These are phyloP conservation scores for Hydnum rufescens DNA, from an alignment of 768 basidiomycete species.

Conservation along the genomic window DNA sequence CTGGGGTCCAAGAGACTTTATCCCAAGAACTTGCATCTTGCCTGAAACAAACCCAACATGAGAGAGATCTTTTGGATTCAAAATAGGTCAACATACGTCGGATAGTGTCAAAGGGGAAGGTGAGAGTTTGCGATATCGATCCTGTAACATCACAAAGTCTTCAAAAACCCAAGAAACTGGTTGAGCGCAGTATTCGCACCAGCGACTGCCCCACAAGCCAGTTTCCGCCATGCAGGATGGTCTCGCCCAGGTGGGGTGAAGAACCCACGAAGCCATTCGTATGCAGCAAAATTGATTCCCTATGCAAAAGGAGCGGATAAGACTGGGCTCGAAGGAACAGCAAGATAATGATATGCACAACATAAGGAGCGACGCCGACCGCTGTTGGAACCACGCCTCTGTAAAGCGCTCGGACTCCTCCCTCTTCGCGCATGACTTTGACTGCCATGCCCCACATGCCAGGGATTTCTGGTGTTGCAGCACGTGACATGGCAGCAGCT, in stretches of 20 bases:
- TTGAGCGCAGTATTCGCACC: constrained; percentile 25
- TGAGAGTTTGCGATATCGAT: constrained; percentile 83
- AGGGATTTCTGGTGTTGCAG: constrained; percentile 20
- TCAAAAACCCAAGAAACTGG: not conserved
- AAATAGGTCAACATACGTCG: constrained; percentile 25
- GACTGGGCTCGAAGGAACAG: constrained; percentile 25
- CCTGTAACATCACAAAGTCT: too few species aligned
- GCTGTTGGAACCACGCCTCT: constrained; percentile 71
- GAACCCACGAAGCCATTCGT: constrained; percentile 58
- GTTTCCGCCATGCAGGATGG: constrained; percentile 42
- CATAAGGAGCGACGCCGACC: constrained; percentile 66
- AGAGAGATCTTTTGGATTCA: not conserved
- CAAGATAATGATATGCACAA: constrained; percentile 12
- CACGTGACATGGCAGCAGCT: constrained; percentile 12
- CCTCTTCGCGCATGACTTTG: constrained; percentile 83
- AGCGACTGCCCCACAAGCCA: constrained; percentile 72
- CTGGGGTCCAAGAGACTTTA: constrained; percentile 39
- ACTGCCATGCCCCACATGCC: constrained; percentile 73
- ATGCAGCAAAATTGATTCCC: constrained; percentile 83
- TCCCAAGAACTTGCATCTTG: constrained; percentile 88
- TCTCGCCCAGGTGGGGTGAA: constrained; percentile 63
- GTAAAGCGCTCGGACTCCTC: constrained; percentile 68
- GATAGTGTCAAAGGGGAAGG: constrained; percentile 90
- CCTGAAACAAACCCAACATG: not conserved
- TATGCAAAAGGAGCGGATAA: not conserved